Evolutionary conservation across 2,329 filamentous ascomycete species (phyloP).

Genomic region (Aspergillus intermedius): DNA sequence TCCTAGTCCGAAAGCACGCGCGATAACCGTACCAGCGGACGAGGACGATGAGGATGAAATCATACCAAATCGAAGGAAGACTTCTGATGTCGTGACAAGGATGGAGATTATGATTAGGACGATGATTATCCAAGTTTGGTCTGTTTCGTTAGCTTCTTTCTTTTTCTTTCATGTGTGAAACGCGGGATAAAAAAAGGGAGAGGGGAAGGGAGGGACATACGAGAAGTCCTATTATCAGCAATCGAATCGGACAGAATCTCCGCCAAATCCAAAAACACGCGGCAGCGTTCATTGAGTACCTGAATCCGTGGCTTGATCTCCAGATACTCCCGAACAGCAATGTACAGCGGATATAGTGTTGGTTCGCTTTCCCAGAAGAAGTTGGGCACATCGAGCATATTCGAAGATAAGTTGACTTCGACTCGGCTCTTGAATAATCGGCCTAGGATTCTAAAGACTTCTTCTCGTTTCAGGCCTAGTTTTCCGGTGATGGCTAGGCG

Average conservation of each 20-base stretch:
- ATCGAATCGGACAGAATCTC: conserved; percentile 91
- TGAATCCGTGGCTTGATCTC: conserved; percentile 95
- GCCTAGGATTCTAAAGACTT: conserved; percentile 88
- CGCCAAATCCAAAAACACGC: conserved; percentile 91
- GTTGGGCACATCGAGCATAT: conserved; percentile 90
- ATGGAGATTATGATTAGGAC: conserved; percentile 87
- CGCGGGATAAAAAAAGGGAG: not conserved
- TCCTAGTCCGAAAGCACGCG: conserved; percentile 6
- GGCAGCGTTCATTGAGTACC: conserved; percentile 92
- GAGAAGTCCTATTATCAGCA: conserved; percentile 89
- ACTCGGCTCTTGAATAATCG: conserved; percentile 88
- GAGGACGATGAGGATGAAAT: conserved; percentile 36
- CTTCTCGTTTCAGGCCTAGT: conserved; percentile 81
- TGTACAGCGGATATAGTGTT: conserved; percentile 88
- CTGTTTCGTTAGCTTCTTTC: conserved; percentile 17
- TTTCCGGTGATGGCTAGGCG: conserved; percentile 81
- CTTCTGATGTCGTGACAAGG: conserved; percentile 82
- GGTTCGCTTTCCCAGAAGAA: conserved; percentile 99
- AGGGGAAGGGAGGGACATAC: conserved; percentile 27
- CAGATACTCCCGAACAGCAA: conserved; percentile 90
- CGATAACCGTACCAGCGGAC: conserved; percentile 11
- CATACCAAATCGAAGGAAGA: conserved; percentile 76
- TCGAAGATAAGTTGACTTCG: conserved; percentile 94
- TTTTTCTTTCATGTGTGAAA: not conserved
- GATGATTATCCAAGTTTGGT: conserved; percentile 97